phyloP scores from a whole-genome alignment of 345 rosid species.

The Sonneratia alba region DNA sequence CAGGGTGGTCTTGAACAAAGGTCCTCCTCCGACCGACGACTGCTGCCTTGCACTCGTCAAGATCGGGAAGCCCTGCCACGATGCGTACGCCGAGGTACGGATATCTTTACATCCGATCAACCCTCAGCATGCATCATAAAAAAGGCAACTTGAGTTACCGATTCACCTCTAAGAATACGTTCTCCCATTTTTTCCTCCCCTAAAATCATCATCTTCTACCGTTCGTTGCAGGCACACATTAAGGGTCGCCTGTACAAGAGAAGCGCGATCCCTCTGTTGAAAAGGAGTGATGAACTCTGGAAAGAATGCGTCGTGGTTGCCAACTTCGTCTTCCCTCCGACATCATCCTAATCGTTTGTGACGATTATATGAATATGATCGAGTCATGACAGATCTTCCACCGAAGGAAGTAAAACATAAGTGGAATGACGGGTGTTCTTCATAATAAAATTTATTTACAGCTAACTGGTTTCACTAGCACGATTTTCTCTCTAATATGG shows the following conservation, averaged over 20 bases:
- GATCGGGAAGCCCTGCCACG: constrained; percentile 1
- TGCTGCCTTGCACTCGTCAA: background rate
- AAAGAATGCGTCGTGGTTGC: background rate
- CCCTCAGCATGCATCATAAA: too few relatives aligned
- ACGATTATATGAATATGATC: too few relatives aligned
- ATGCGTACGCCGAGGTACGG: background rate
- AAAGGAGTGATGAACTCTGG: background rate
- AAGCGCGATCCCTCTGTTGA: background rate
- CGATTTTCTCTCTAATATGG: too few relatives aligned
- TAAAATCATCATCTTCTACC: too few relatives aligned
- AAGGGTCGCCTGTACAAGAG: background rate
- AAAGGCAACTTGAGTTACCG: too few relatives aligned
- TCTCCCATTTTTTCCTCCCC: too few relatives aligned
- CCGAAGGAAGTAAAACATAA: too few relatives aligned
- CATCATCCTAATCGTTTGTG: background rate
- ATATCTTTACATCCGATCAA: background rate
- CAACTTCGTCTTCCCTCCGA: background rate
- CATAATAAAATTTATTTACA: too few relatives aligned
- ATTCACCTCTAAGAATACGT: too few relatives aligned
- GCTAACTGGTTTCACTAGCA: too few relatives aligned
- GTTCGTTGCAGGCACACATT: background rate
- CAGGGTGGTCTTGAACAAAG: background rate
- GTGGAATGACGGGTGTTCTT: too few relatives aligned
- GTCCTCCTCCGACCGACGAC: background rate
- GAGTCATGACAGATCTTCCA: too few relatives aligned